phyloP scores from a whole-genome alignment of 139 green algal species.

The Coelastrella sp. region DNA sequence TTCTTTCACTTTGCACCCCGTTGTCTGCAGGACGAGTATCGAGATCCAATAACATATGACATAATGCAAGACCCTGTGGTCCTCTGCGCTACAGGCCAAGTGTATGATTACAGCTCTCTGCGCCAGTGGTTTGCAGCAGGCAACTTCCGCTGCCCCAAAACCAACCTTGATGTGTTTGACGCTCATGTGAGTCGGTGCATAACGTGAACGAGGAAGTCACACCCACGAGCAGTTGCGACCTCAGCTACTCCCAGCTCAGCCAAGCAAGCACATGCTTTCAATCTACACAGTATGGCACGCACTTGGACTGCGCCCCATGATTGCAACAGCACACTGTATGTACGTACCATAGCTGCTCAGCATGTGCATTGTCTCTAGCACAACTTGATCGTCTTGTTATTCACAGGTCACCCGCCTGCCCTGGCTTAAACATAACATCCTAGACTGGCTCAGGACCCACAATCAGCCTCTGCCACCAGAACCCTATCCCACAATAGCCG shows the following conservation, averaged over 20 bases:
- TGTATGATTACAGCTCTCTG: conserved; percentile 48
- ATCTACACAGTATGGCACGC: no score
- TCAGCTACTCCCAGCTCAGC: conserved; percentile 32
- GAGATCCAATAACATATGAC: conserved; percentile 53
- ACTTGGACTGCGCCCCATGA: no score
- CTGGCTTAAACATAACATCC: conserved; percentile 33
- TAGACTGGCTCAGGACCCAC: conserved; percentile 11
- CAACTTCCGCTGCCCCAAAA: conserved; percentile 6
- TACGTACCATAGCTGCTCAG: no score
- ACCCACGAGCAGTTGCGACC: background rate
- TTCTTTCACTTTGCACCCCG: background rate
- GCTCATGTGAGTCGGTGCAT: conserved; percentile 51
- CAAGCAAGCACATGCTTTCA: no score
- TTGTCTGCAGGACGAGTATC: conserved; percentile 44
- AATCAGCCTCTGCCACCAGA: background rate
- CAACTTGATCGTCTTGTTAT: no score
- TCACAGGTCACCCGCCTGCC: conserved; percentile 28
- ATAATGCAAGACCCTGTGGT: conserved; percentile 56
- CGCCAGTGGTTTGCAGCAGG: conserved; percentile 27
- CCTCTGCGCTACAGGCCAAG: conserved; percentile 52
- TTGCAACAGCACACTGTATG: no score
- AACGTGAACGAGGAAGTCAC: no score
- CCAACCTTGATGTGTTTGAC: conserved; percentile 51
- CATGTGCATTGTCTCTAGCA: no score
- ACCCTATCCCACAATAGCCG: background rate